A percentile compares a stretch with the other conserved stretches of the same genome.
Evolutionary conservation across 495 filamentous ascomycete genomes (phyloP).

Genomic region (Aspergillus homomorphus): DNA sequence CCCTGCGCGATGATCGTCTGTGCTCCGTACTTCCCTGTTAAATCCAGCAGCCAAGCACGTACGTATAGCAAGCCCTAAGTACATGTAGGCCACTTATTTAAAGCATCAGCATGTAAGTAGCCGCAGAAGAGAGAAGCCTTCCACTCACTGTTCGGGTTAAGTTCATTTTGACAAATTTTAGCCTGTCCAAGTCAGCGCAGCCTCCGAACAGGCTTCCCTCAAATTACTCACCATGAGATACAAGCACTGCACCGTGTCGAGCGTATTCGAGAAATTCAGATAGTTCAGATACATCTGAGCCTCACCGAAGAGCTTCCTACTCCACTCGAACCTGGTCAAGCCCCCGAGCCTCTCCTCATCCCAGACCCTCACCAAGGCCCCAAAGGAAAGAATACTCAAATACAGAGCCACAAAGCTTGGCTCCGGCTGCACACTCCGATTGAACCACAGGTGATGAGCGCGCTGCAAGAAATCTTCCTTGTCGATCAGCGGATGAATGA

Average conservation of each 20-base stretch:
- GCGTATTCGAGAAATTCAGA: constrained; percentile 37
- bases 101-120: constrained; percentile 5
- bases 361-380: constrained; percentile 39
- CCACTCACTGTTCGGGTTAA: constrained; percentile 38
- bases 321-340: constrained; percentile 41
- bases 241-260: constrained; percentile 41
- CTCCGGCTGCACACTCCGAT: constrained; percentile 28
- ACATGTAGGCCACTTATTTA: constrained; percentile 42
- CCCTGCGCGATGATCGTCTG: constrained; percentile 34
- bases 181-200: constrained; percentile 24
- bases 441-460: constrained; percentile 39
- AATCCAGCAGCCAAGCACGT: constrained; percentile 43
- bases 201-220: neutral
- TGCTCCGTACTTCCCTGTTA: constrained; percentile 34
- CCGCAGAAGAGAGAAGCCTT: neutral
- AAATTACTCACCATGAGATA: constrained; percentile 36
- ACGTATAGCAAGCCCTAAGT: constrained; percentile 39
- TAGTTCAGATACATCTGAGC: constrained; percentile 38
- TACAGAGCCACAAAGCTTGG: constrained; percentile 41
- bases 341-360: constrained; percentile 36
- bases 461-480: constrained; percentile 38
- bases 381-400: constrained; percentile 39
- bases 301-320: constrained; percentile 41
- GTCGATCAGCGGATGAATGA: constrained; percentile 42
- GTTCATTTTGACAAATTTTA: constrained; percentile 44